Evolutionary conservation across 345 rosid species (phyloP), one percentile per base, ranked within the genome.

Genomic region (Melaleuca alternifolia): DNA sequence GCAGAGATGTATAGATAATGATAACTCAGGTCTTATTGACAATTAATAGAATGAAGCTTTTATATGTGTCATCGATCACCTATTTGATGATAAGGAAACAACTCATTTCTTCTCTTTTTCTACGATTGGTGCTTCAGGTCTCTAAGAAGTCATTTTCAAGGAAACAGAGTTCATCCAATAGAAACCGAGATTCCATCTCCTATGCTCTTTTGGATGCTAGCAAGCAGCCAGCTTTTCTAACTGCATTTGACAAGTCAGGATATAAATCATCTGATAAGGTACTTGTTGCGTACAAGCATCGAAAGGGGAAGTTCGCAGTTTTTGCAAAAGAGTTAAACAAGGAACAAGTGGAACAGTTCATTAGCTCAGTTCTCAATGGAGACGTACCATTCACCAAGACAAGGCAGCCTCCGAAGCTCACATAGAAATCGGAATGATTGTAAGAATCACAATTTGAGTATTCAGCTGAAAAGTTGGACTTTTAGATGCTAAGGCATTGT

Each of bases 221-320:
- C 65, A 94, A 90, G 91, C 97, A 95, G 81, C 83, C 93, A 11
- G 89, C 91, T 6, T 96, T 96, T 87, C 86, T 95, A 85, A 90
- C 86, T 14, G 94, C 97, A 44, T 91, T 96, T 24, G 97, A 95
- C 79, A 92, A 86, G 76, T 90, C 93, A 50, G 97, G 92, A 83
- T 95, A 92, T 87, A 93, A 91, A 82, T 89, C 95, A 18, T 88
- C 85, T 11, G 97, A 92, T 52, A 90, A 86, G 84, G 26, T 92
- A 41, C 82, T 97, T 87, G 86, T 95, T 82, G 99, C 99, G 46
- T 96, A 93, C 90, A 96, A 96, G 88, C 97, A 97, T 57, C 91
- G 94, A 53, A 90, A 89, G 87, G 94, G 93, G 41, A 95, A 93
- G 90, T 97, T 93, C 86, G 96, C 93, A 7, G 89, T 89, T 23